These are phyloP conservation scores for Hemisphaericaspora subhashii DNA, from an alignment of 1,139 yeast genomes.

Conservation along the genomic window DNA sequence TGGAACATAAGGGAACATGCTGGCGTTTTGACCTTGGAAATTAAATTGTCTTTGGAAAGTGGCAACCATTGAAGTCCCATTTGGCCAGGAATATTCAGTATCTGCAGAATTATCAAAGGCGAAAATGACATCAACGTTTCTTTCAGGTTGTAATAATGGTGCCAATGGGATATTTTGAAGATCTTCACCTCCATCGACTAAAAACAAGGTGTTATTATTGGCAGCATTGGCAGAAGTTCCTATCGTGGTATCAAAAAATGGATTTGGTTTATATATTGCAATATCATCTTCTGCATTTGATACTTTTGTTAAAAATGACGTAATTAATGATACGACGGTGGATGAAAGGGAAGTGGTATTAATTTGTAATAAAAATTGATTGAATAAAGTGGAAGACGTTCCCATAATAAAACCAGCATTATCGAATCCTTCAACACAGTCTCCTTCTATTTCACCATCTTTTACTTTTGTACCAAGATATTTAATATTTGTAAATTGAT, in stretches of 20 bases:
- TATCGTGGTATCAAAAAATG: slow-evolving; percentile 47
- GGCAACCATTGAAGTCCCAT: slow-evolving; percentile 37
- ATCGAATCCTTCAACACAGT: slow-evolving; percentile 71
- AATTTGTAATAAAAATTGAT: slow-evolving; percentile 66
- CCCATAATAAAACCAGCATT: slow-evolving; percentile 85
- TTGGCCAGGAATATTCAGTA: slow-evolving; percentile 42
- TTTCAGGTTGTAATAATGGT: slow-evolving; percentile 39
- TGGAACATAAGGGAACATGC: slow-evolving; percentile 87
- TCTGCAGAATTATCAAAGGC: slow-evolving; percentile 53
- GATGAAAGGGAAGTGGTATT: slow-evolving; percentile 58
- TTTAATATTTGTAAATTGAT: slow-evolving; percentile 64
- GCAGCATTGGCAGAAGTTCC: slow-evolving; percentile 32
- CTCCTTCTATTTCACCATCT: slow-evolving; percentile 51
- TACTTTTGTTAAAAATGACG: slow-evolving; percentile 45
- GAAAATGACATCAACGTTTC: slow-evolving; percentile 43
- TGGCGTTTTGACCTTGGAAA: slow-evolving; percentile 53
- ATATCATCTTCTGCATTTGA: slow-evolving; percentile 44
- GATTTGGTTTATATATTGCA: slow-evolving; percentile 53
- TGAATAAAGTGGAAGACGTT: slow-evolving; percentile 79
- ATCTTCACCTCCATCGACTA: slow-evolving; percentile 49
- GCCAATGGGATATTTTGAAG: slow-evolving; percentile 42
- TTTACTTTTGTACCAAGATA: slow-evolving; percentile 71
- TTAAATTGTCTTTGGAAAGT: slow-evolving; percentile 73
- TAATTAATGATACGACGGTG: slow-evolving; percentile 42
- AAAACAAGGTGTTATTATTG: slow-evolving; percentile 35